phyloP scores from a whole-genome alignment of 2,329 filamentous ascomycete genomes.

The Xylaria sp. region DNA sequence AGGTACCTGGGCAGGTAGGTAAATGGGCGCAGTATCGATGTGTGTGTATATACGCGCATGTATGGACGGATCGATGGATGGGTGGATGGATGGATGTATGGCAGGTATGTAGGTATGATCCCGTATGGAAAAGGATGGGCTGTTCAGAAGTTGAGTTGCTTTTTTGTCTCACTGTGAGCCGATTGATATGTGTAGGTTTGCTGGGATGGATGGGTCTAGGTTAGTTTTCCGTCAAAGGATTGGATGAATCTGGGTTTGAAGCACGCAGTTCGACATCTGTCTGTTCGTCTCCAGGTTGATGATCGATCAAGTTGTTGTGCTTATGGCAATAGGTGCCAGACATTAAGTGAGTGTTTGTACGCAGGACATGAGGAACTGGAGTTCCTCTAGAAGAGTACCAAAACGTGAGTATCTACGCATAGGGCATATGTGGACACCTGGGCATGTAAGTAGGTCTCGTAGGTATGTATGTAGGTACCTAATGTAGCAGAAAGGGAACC shows the following conservation, averaged over 20 bases:
- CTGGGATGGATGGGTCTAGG: background rate
- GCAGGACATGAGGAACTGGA: too few species aligned
- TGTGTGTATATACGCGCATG: too few species aligned
- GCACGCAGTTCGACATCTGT: background rate
- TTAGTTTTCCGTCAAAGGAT: background rate
- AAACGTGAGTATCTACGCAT: too few species aligned
- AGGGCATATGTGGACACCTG: background rate
- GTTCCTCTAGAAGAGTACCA: background rate
- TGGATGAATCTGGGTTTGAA: background rate
- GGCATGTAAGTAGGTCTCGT: background rate
- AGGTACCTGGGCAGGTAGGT: background rate
- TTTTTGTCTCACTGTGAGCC: background rate
- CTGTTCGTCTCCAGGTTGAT: background rate
- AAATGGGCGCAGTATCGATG: too few species aligned
- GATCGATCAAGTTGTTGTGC: background rate
- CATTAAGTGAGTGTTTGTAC: background rate
- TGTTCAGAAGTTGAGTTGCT: slow-evolving; percentile 14
- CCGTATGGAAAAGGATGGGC: slow-evolving; percentile 24
- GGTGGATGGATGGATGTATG: background rate
- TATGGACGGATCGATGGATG: too few species aligned
- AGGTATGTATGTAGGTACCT: background rate
- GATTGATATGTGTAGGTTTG: background rate
- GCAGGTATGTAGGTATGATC: slow-evolving; percentile 18
- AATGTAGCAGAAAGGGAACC: background rate
- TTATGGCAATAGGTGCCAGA: background rate